phyloP scores from a whole-genome alignment of 2,329 filamentous ascomycete genomes.

The Phyllosticta citrichinensis region DNA sequence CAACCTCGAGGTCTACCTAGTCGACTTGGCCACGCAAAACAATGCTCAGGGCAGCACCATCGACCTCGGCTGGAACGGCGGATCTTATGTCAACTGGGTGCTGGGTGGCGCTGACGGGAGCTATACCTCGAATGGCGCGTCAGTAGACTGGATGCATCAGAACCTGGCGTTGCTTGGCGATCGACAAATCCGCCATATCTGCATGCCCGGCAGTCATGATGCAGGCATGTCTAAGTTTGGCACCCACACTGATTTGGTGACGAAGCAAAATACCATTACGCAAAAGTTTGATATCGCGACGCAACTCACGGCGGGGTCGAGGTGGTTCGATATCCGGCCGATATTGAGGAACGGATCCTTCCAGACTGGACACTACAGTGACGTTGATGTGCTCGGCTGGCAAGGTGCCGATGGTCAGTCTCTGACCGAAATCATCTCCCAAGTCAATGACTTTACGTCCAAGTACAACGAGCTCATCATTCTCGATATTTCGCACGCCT shows the following conservation, averaged over 20 bases:
- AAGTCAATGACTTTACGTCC: conserved; percentile 38
- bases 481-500: conserved; percentile 37
- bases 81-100: conserved; percentile 28
- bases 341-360: conserved; percentile 31
- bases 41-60: conserved; percentile 23
- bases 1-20: conserved; percentile 22
- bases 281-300: conserved; percentile 37
- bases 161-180: conserved; percentile 27
- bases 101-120: conserved; percentile 26
- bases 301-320: conserved; percentile 37
- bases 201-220: conserved; percentile 41
- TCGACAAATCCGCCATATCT: conserved; percentile 35
- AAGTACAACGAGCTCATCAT: conserved; percentile 39
- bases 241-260: conserved; percentile 29
- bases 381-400: conserved; percentile 25
- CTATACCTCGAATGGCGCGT: conserved; percentile 27
- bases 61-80: conserved; percentile 26
- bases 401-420: conserved; percentile 38
- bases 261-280: conserved; percentile 34
- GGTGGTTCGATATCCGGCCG: conserved; percentile 41
- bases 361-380: conserved; percentile 35
- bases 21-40: conserved; percentile 22
- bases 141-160: conserved; percentile 33
- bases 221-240: conserved; percentile 39
- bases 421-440: conserved; percentile 33